Conservation (phyloP, 1,284 basidiomycete genomes). For the Trichosporon coremiiforme region DNA sequence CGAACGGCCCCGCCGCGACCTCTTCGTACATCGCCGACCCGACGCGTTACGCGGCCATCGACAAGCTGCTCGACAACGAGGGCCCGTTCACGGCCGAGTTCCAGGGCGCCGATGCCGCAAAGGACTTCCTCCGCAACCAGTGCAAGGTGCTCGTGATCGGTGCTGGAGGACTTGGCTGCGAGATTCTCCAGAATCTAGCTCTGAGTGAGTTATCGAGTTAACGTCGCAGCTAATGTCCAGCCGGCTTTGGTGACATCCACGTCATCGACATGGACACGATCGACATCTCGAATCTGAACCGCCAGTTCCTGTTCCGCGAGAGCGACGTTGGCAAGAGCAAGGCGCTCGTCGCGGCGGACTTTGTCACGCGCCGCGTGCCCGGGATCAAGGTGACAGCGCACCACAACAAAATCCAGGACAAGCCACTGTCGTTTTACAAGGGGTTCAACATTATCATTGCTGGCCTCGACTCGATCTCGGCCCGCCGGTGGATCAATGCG, state of each 20-base stretch:
- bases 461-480: constrained; percentile 96
- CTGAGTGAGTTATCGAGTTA: constrained; percentile 57
- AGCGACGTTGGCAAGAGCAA: constrained; percentile 90
- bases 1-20: not conserved
- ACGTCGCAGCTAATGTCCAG: constrained; percentile 47
- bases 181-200: constrained; percentile 90
- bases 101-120: constrained; percentile 61
- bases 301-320: constrained; percentile 91
- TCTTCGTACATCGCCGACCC: constrained; percentile 36
- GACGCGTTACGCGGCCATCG: constrained; percentile 42
- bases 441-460: constrained; percentile 97
- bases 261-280: constrained; percentile 99
- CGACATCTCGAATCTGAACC: constrained; percentile 97
- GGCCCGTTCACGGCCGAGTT: constrained; percentile 53
- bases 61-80: constrained; percentile 49
- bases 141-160: constrained; percentile 97
- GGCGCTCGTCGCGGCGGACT: constrained; percentile 90
- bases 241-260: constrained; percentile 96
- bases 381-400: constrained; percentile 95
- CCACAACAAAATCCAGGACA: constrained; percentile 97
- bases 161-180: constrained; percentile 91
- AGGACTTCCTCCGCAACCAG: constrained; percentile 77
- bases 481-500: constrained; percentile 97
- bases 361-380: constrained; percentile 90
- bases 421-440: constrained; percentile 92